Percentiles rank a stretch among this genome's conserved stretches.
Conservation (phyloP, 2,329 filamentous ascomycete species). For the Colletotrichum spaethianum region DNA sequence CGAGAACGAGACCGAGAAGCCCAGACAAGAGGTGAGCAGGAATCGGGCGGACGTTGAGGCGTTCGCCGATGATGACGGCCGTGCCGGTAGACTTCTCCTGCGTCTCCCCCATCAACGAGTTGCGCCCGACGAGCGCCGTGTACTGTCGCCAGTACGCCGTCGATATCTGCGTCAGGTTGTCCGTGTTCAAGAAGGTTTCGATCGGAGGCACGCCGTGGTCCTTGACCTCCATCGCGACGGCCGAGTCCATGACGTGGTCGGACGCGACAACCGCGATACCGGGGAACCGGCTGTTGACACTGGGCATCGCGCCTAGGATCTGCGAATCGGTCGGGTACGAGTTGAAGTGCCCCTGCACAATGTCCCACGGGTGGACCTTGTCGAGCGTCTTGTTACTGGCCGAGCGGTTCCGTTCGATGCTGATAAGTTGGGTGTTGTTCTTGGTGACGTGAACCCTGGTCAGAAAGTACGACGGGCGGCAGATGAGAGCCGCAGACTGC, state of each 20-base stretch:
- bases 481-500: constrained; percentile 47
- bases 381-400: constrained; percentile 37
- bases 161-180: constrained; percentile 46
- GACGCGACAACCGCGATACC: constrained; percentile 46
- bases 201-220: constrained; percentile 43
- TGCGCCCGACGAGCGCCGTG: constrained; percentile 51
- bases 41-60: constrained; percentile 48
- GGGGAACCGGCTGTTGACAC: constrained; percentile 43
- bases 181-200: constrained; percentile 45
- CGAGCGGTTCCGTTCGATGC: constrained; percentile 31
- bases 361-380: constrained; percentile 45
- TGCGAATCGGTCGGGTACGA: constrained; percentile 42
- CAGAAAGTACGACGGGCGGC: constrained; percentile 47
- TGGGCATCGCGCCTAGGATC: constrained; percentile 27
- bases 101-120: constrained; percentile 46
- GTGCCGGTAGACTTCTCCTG: constrained; percentile 41
- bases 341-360: constrained; percentile 45
- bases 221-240: constrained; percentile 47
- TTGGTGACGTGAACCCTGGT: constrained; percentile 44
- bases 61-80: constrained; percentile 47
- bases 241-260: constrained; percentile 52
- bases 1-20: constrained; percentile 47
- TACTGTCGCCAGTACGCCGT: constrained; percentile 53
- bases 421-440: constrained; percentile 43
- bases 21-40: constrained; percentile 51